Evolutionary conservation across 345 rosid species (phyloP).

Genomic region (Balakata baccata): DNA sequence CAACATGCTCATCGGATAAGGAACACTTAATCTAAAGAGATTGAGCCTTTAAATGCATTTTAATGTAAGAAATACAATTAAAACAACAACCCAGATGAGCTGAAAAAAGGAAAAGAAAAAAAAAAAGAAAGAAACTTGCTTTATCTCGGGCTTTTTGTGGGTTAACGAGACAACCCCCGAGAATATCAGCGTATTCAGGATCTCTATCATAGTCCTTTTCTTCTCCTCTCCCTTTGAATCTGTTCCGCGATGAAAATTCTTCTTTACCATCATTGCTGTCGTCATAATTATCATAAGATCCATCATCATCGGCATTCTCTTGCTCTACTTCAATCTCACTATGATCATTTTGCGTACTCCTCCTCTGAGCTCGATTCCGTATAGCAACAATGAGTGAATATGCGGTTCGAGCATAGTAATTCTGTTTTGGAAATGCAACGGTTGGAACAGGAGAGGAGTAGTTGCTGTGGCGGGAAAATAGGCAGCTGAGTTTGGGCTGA

Average conservation of each 20-base stretch:
- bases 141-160: slow-evolving; percentile 71
- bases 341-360: background rate
- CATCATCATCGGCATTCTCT: background rate
- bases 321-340: background rate
- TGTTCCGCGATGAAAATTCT: slow-evolving; percentile 23
- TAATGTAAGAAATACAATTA: background rate
- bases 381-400: background rate
- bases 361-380: background rate
- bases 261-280: slow-evolving; percentile 2
- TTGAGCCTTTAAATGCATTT: background rate
- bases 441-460: background rate
- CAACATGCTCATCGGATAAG: slow-evolving; percentile 10
- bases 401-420: background rate
- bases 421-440: background rate
- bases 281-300: background rate
- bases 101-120: background rate
- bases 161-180: slow-evolving; percentile 67
- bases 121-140: slow-evolving; percentile 35
- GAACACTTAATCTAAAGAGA: background rate
- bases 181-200: slow-evolving; percentile 84
- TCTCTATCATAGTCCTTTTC: slow-evolving; percentile 67
- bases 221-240: slow-evolving; percentile 42
- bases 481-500: background rate
- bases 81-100: background rate
- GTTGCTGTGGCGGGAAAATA: background rate